Percentiles rank a stretch among this genome's conserved stretches.
Conservation (phyloP, 805 yeast species). For the Metschnikowia santaceciliae region DNA sequence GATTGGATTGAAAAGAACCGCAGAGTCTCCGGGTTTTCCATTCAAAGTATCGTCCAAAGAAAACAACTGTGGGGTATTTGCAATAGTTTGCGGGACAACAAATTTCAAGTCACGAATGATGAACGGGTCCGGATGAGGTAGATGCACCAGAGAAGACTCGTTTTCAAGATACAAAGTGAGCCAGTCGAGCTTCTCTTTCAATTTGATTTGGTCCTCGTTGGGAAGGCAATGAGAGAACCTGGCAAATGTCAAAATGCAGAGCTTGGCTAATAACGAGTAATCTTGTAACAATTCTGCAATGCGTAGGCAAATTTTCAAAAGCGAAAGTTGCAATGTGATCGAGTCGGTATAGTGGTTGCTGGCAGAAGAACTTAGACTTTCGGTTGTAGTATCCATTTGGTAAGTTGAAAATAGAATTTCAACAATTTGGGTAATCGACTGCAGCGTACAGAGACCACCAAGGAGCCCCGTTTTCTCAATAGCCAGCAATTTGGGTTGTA, state of each 20-base stretch:
- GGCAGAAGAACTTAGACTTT: constrained; percentile 21
- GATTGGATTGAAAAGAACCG: constrained; percentile 50
- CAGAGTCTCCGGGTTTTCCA: background rate
- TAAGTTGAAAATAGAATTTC: constrained; percentile 50
- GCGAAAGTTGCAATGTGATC: constrained; percentile 53
- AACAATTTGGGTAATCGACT: constrained; percentile 38
- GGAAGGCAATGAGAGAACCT: constrained; percentile 53
- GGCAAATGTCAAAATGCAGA: constrained; percentile 53
- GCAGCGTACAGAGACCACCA: constrained; percentile 2
- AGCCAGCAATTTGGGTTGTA: constrained; percentile 38
- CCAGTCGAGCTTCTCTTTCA: constrained; percentile 32
- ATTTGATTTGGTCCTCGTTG: constrained; percentile 51
- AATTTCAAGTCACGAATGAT: constrained; percentile 51
- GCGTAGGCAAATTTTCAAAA: constrained; percentile 48
- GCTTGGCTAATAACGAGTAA: constrained; percentile 30
- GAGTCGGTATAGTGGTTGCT: constrained; percentile 36
- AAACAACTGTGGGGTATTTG: constrained; percentile 3
- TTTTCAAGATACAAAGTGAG: constrained; percentile 19
- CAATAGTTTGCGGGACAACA: constrained; percentile 4
- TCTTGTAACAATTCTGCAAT: constrained; percentile 53
- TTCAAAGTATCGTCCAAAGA: constrained; percentile 4
- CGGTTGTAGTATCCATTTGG: constrained; percentile 44
- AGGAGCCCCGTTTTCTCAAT: constrained; percentile 2
- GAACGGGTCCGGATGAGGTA: constrained; percentile 71
- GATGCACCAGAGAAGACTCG: constrained; percentile 23